Evolutionary conservation across 176 grass and related monocot species (phyloP).

Genomic region (Avena eriantha): DNA sequence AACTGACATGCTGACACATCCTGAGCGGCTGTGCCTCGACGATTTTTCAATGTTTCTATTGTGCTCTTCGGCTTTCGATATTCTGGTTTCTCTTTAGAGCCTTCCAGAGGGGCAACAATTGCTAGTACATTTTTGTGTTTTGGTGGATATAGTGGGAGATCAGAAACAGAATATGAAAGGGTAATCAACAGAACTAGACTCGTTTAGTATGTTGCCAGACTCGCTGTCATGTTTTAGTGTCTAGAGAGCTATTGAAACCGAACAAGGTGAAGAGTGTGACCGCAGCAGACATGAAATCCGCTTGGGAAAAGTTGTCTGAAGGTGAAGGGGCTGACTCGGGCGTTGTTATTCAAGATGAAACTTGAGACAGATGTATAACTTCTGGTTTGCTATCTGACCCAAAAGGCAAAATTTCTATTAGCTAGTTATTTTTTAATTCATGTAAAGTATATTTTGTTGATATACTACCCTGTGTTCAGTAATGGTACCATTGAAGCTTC

Average conservation of each 20-base stretch:
- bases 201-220: background rate
- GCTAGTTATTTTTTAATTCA: background rate
- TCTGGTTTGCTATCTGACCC: no score
- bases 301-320: background rate
- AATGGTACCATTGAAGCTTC: background rate
- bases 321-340: background rate
- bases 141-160: conserved; percentile 17
- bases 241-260: background rate
- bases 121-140: conserved; percentile 27
- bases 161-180: background rate
- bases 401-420: background rate
- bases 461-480: background rate
- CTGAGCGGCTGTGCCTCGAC: conserved; percentile 14
- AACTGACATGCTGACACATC: conserved; percentile 30
- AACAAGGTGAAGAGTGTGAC: conserved; percentile 19
- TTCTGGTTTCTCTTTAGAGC: conserved; percentile 18
- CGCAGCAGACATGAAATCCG: background rate
- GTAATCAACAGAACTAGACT: background rate
- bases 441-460: background rate
- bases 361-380: no score
- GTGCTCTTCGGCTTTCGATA: background rate
- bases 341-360: background rate
- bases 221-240: background rate
- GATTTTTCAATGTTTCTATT: background rate
- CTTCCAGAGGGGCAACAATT: background rate